These are phyloP conservation scores for Phaeosphaeriaceae sp. DNA, from an alignment of 2,329 filamentous ascomycete genomes.

Conservation along the genomic window DNA sequence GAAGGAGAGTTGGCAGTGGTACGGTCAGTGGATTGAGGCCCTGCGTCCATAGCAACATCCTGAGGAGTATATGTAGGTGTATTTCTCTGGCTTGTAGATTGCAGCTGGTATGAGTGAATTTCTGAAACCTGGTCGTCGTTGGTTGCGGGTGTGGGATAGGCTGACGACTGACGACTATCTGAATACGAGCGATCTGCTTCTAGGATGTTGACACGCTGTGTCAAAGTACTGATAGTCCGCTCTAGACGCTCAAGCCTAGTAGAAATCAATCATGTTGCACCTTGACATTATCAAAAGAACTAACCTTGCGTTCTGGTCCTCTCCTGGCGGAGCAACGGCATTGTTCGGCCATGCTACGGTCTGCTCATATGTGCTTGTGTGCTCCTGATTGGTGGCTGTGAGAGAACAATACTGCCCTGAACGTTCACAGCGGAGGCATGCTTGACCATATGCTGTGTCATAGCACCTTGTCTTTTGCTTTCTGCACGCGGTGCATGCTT, in stretches of 20 bases:
- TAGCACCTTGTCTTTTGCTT: constrained; percentile 54
- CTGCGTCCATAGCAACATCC: constrained; percentile 22
- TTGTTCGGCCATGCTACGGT: constrained; percentile 5
- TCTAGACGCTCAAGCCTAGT: constrained; percentile 19
- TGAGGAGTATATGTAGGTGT: constrained; percentile 27
- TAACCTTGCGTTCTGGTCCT: constrained; percentile 15
- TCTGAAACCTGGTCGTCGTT: neutral
- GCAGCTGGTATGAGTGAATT: no score
- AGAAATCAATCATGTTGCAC: neutral
- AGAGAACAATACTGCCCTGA: constrained; percentile 47
- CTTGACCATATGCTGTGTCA: constrained; percentile 36
- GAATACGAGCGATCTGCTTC: constrained; percentile 8
- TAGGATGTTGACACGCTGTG: constrained; percentile 19
- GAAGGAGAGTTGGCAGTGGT: constrained; percentile 16
- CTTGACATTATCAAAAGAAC: neutral
- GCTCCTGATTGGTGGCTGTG: constrained; percentile 4
- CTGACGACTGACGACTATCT: neutral
- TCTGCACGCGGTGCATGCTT: constrained; percentile 48
- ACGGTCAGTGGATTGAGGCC: constrained; percentile 8
- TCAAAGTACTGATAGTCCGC: constrained; percentile 12
- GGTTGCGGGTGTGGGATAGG: neutral
- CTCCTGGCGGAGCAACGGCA: neutral
- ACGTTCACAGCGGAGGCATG: constrained; percentile 49
- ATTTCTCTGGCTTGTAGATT: constrained; percentile 6
- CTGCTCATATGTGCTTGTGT: neutral